These are phyloP conservation scores for Calonectria leucothoes DNA, from an alignment of 2,329 filamentous ascomycete genomes.

Conservation along the genomic window DNA sequence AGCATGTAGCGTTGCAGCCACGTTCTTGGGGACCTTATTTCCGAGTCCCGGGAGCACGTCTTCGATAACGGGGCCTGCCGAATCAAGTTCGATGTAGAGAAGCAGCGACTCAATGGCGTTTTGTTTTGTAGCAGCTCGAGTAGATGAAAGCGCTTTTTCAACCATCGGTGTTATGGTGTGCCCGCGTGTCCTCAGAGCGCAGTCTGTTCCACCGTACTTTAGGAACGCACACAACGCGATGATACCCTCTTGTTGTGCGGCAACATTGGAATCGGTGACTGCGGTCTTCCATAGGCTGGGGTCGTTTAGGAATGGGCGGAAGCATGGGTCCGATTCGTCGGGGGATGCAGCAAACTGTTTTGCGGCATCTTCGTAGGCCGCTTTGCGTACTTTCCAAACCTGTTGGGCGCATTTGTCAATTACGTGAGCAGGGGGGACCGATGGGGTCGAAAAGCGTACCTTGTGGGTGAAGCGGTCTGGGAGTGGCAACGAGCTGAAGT, in stretches of 20 bases:
- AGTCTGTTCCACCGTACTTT: constrained; percentile 87
- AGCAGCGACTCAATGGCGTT: constrained; percentile 88
- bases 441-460: constrained; percentile 53
- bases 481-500: constrained; percentile 82
- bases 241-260: constrained; percentile 93
- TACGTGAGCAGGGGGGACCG: background rate
- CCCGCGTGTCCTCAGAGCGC: constrained; percentile 80
- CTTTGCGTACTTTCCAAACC: constrained; percentile 93
- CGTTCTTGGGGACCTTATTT: constrained; percentile 92
- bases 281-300: constrained; percentile 90
- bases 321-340: constrained; percentile 86
- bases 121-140: constrained; percentile 88
- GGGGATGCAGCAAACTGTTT: constrained; percentile 88
- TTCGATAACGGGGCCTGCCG: constrained; percentile 86
- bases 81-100: constrained; percentile 90
- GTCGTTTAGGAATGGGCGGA: constrained; percentile 89
- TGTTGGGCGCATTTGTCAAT: constrained; percentile 17
- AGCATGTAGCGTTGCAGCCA: constrained; percentile 77
- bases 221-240: constrained; percentile 90
- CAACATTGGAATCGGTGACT: constrained; percentile 94
- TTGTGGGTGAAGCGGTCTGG: constrained; percentile 88
- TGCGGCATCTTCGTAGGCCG: constrained; percentile 91
- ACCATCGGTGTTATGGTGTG: constrained; percentile 82
- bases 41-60: constrained; percentile 86
- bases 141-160: constrained; percentile 91